Evolutionary conservation across 352 stramenopile genomes (phyloP).

Genomic region (Phytophthora crassamura): DNA sequence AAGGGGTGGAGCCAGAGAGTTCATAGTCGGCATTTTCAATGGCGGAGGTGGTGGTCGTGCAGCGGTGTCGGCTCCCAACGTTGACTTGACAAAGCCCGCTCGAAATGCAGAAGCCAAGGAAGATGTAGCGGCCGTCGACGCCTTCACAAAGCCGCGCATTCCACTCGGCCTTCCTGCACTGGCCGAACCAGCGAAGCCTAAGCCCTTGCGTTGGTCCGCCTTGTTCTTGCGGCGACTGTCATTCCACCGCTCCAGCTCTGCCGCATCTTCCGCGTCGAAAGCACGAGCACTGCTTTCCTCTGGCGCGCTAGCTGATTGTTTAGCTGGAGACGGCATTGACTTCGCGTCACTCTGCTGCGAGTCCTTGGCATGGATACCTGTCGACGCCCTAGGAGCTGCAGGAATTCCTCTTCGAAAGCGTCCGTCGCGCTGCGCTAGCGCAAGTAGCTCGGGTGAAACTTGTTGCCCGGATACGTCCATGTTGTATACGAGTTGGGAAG

Average conservation of each 20-base stretch:
- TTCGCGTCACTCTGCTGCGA: not conserved
- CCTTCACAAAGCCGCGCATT: conserved; percentile 43
- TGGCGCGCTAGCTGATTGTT: not conserved
- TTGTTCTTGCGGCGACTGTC: conserved; percentile 64
- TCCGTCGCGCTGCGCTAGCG: conserved; percentile 56
- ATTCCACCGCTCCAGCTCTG: conserved; percentile 68
- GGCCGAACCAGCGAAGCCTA: conserved; percentile 56
- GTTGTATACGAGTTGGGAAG: conserved; percentile 82
- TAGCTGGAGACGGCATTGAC: not conserved
- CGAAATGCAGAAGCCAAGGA: conserved; percentile 31
- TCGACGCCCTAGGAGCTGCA: conserved; percentile 2
- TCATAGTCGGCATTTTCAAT: not conserved
- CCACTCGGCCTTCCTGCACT: conserved; percentile 8
- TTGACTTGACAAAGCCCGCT: conserved; percentile 49
- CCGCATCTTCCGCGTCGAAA: conserved; percentile 53
- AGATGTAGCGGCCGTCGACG: conserved; percentile 15
- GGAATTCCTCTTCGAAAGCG: conserved; percentile 54
- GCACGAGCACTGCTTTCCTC: not conserved
- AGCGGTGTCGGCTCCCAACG: conserved; percentile 17
- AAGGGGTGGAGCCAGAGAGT: not conserved
- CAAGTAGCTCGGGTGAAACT: conserved; percentile 60
- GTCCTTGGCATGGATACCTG: not conserved
- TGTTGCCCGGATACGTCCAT: conserved; percentile 80
- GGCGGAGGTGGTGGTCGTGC: conserved; percentile 4
- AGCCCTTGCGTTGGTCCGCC: conserved; percentile 68